A percentile compares a stretch with the other conserved stretches of the same genome.
Conservation (phyloP, 306 rosid species). For the Cercis canadensis region DNA sequence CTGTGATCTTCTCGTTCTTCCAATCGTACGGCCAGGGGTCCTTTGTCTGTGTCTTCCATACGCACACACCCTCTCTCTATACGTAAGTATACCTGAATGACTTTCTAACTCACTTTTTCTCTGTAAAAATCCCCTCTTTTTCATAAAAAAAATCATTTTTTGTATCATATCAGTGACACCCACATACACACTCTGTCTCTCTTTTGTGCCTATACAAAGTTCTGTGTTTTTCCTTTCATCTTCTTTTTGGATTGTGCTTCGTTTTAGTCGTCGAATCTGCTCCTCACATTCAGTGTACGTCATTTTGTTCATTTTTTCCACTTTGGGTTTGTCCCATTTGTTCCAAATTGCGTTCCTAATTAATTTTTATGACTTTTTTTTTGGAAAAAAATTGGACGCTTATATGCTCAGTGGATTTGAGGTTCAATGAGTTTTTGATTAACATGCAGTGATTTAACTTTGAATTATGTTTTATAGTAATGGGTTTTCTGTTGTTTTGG, state of each 20-base stretch:
- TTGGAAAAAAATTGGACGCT: not conserved
- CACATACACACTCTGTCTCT: constrained; percentile 5
- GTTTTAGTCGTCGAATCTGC: constrained; percentile 38
- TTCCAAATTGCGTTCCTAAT: not conserved
- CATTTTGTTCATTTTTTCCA: not conserved
- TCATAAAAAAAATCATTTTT: constrained; percentile 35
- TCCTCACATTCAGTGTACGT: constrained; percentile 49
- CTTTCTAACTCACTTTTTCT: constrained; percentile 30
- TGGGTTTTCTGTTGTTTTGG: constrained; percentile 31
- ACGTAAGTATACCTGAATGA: constrained; percentile 63
- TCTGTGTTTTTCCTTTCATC: not conserved
- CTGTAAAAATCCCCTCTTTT: constrained; percentile 33
- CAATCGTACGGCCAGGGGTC: constrained; percentile 70
- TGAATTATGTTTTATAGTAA: constrained; percentile 38
- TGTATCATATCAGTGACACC: constrained; percentile 19
- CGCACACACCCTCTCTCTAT: constrained; percentile 38
- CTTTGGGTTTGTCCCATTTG: constrained; percentile 10
- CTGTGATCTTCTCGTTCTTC: constrained; percentile 65
- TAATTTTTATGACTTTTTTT: not conserved
- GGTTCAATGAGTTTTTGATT: constrained; percentile 26
- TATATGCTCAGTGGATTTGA: constrained; percentile 20
- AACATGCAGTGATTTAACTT: constrained; percentile 53
- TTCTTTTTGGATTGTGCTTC: constrained; percentile 24
- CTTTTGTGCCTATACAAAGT: constrained; percentile 7
- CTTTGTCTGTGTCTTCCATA: constrained; percentile 49